These are phyloP conservation scores for Nitzschia sp. DNA, from an alignment of 108 stramenopile species.

Conservation along the genomic window DNA sequence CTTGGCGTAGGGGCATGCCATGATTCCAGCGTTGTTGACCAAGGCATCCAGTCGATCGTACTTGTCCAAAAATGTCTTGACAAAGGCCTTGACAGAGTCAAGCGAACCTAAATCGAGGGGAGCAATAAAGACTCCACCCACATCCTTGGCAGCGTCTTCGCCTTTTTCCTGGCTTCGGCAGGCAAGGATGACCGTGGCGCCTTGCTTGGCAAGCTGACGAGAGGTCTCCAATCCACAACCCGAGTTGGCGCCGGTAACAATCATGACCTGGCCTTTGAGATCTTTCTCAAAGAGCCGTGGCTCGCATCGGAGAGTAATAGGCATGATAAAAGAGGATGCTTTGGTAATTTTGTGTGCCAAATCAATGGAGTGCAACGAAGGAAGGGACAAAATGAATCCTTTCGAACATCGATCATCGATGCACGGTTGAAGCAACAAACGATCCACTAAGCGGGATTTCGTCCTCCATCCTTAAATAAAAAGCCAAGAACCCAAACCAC, in stretches of 20 bases:
- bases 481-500: too few relatives aligned
- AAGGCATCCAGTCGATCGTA: constrained; percentile 38
- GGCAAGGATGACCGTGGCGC: constrained; percentile 52
- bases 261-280: constrained; percentile 26
- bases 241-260: constrained; percentile 58
- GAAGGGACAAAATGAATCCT: too few relatives aligned
- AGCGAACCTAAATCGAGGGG: constrained; percentile 7
- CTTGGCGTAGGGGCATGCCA: constrained; percentile 11
- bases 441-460: too few relatives aligned
- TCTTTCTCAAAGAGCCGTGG: constrained; percentile 40
- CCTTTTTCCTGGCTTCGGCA: constrained; percentile 21
- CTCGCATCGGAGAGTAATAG: constrained; percentile 39
- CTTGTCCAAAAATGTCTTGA: constrained; percentile 10
- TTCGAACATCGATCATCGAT: too few relatives aligned
- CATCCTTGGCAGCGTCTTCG: constrained; percentile 21
- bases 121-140: neutral
- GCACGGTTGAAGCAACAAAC: too few relatives aligned
- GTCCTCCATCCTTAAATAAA: too few relatives aligned
- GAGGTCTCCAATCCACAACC: constrained; percentile 63
- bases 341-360: neutral
- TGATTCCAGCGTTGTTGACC: constrained; percentile 49
- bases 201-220: constrained; percentile 35
- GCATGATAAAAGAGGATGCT: constrained; percentile 15
- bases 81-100: constrained; percentile 15
- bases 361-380: too few relatives aligned